These are phyloP conservation scores for Schwanniomyces polymorphus DNA, from an alignment of 805 yeast species.

Conservation along the genomic window DNA sequence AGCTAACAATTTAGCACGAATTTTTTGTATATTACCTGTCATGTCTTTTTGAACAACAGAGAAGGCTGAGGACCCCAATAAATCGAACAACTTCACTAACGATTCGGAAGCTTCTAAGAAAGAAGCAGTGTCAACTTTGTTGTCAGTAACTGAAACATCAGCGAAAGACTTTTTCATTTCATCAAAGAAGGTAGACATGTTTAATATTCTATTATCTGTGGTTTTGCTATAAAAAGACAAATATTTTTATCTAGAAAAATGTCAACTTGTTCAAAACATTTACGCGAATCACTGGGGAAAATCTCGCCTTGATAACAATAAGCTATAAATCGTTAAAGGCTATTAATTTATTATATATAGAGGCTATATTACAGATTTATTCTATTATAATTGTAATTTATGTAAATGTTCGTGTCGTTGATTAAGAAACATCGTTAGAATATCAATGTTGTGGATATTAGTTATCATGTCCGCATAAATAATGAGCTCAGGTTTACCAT, in stretches of 20 bases:
- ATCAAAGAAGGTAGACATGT: constrained; percentile 78
- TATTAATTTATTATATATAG: background rate
- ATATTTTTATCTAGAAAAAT: background rate
- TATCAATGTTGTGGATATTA: background rate
- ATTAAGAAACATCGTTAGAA: background rate
- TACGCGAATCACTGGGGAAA: constrained; percentile 1
- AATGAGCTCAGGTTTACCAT: constrained; percentile 20
- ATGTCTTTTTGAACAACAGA: constrained; percentile 83
- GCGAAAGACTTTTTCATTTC: constrained; percentile 70
- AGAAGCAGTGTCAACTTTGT: constrained; percentile 69
- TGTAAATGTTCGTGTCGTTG: background rate
- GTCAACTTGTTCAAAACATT: background rate
- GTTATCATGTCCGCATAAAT: background rate
- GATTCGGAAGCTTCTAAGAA: constrained; percentile 85
- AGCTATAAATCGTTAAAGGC: background rate
- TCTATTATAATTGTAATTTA: background rate
- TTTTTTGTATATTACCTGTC: constrained; percentile 81
- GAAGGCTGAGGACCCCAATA: constrained; percentile 83
- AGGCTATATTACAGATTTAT: background rate
- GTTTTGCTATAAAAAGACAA: background rate
- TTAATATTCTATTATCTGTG: constrained; percentile 7
- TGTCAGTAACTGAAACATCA: constrained; percentile 65
- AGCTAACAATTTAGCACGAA: constrained; percentile 62
- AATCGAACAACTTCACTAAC: constrained; percentile 76
- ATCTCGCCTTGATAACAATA: background rate